These are phyloP conservation scores for Colletotrichum sansevieriae DNA, from an alignment of 2,329 filamentous ascomycete species.

Conservation along the genomic window DNA sequence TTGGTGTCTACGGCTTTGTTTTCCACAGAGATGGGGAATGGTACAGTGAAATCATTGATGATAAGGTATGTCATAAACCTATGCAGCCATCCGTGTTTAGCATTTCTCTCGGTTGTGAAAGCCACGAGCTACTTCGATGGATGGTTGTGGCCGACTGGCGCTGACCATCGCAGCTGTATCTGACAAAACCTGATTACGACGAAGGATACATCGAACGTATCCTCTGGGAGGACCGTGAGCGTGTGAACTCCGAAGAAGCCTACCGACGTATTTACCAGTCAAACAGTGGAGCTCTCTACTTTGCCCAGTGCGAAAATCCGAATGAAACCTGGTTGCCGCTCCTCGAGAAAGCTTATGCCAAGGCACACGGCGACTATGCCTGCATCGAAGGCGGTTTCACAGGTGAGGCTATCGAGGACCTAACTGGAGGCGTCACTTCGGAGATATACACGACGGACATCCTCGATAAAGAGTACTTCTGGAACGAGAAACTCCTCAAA, in stretches of 20 bases:
- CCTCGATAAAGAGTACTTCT: slow-evolving; percentile 78
- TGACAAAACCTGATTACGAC: slow-evolving; percentile 72
- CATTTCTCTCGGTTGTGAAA: neutral
- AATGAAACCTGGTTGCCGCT: slow-evolving; percentile 87
- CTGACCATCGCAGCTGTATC: slow-evolving; percentile 56
- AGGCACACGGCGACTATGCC: slow-evolving; percentile 83
- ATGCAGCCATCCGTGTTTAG: neutral
- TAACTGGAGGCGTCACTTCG: slow-evolving; percentile 75
- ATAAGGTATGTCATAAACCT: slow-evolving; percentile 55
- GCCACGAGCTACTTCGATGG: neutral
- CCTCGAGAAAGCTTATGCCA: slow-evolving; percentile 84
- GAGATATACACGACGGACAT: slow-evolving; percentile 77
- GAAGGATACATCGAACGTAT: slow-evolving; percentile 65
- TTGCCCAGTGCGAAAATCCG: slow-evolving; percentile 79
- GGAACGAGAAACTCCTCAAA: slow-evolving; percentile 81
- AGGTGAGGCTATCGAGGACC: slow-evolving; percentile 70
- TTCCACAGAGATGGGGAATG: slow-evolving; percentile 86
- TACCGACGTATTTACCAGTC: slow-evolving; percentile 80
- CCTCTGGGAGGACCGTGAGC: slow-evolving; percentile 58
- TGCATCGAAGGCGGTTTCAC: slow-evolving; percentile 80
- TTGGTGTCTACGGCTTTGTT: slow-evolving; percentile 88
- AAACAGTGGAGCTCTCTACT: slow-evolving; percentile 81
- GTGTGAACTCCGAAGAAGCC: slow-evolving; percentile 66
- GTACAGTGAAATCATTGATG: slow-evolving; percentile 70
- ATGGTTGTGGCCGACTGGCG: neutral